phyloP scores from a whole-genome alignment of 1,139 yeast species.

The Diutina siamensis region DNA sequence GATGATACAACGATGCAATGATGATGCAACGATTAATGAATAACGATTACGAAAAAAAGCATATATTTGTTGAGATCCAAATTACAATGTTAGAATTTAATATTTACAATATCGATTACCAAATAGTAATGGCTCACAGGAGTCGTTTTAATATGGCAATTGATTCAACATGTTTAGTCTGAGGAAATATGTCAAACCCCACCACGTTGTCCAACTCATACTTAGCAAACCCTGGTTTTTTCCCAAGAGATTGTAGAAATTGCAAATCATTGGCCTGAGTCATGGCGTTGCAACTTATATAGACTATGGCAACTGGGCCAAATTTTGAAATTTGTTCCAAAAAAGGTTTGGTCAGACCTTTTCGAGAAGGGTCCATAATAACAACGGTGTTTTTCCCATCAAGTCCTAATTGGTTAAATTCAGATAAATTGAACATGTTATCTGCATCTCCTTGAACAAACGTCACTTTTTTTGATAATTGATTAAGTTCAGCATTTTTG shows the following conservation, averaged over 20 bases:
- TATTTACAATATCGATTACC: too few species aligned
- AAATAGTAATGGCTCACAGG: too few species aligned
- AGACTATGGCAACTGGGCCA: slow-evolving; percentile 26
- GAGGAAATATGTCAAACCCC: slow-evolving; percentile 40
- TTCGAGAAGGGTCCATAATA: slow-evolving; percentile 36
- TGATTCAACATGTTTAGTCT: slow-evolving; percentile 36
- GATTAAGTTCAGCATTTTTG: slow-evolving; percentile 30
- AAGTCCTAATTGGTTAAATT: slow-evolving; percentile 12
- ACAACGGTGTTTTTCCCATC: slow-evolving; percentile 25
- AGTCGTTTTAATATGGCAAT: slow-evolving; percentile 26
- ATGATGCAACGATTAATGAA: not conserved
- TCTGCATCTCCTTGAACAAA: slow-evolving; percentile 31
- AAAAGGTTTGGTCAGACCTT: slow-evolving; percentile 26
- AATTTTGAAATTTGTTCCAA: slow-evolving; percentile 25
- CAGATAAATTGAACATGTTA: slow-evolving; percentile 19
- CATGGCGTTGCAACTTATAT: slow-evolving; percentile 36
- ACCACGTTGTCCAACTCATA: slow-evolving; percentile 22
- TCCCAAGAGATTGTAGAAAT: slow-evolving; percentile 17
- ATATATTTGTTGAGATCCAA: not conserved
- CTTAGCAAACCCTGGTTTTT: slow-evolving; percentile 8
- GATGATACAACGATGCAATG: not conserved
- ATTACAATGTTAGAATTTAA: not conserved
- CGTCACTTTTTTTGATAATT: slow-evolving; percentile 17
- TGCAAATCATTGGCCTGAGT: slow-evolving; percentile 36
- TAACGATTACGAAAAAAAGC: not conserved